phyloP scores from a whole-genome alignment of 2,329 filamentous ascomycete genomes.

The Chalaropsis thielavioides region DNA sequence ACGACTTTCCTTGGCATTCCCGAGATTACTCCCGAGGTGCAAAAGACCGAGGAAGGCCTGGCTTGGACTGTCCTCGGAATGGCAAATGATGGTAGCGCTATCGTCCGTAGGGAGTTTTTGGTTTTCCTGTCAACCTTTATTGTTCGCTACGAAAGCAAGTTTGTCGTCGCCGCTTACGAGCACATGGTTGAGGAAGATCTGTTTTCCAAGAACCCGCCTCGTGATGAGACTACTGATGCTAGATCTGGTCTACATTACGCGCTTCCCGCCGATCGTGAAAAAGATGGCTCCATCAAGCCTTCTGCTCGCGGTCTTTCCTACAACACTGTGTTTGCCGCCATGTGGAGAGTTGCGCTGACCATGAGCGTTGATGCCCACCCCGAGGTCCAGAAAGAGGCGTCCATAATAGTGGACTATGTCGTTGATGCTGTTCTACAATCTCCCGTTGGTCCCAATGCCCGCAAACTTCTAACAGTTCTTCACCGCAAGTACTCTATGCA shows the following conservation, averaged over 20 bases:
- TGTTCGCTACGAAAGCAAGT: slow-evolving; percentile 79
- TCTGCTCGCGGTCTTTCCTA: slow-evolving; percentile 51
- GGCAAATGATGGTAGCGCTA: slow-evolving; percentile 82
- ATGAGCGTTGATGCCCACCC: slow-evolving; percentile 89
- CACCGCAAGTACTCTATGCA: slow-evolving; percentile 36
- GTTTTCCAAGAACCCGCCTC: slow-evolving; percentile 42
- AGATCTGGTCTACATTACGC: slow-evolving; percentile 51
- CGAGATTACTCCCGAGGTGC: slow-evolving; percentile 80
- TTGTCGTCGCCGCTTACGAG: slow-evolving; percentile 82
- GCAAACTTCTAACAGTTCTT: slow-evolving; percentile 61
- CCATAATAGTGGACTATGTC: slow-evolving; percentile 72
- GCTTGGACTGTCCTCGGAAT: slow-evolving; percentile 81
- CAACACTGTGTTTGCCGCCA: slow-evolving; percentile 81
- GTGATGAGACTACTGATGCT: slow-evolving; percentile 41
- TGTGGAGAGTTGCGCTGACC: slow-evolving; percentile 87
- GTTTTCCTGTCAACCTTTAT: slow-evolving; percentile 91
- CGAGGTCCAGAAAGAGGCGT: slow-evolving; percentile 76
- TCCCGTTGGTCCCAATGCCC: slow-evolving; percentile 54
- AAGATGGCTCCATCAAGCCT: slow-evolving; percentile 43
- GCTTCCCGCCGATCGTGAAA: slow-evolving; percentile 39
- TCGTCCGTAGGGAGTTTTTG: slow-evolving; percentile 84
- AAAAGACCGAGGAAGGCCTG: slow-evolving; percentile 78
- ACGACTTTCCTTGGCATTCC: slow-evolving; percentile 90
- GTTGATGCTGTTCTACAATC: slow-evolving; percentile 67
- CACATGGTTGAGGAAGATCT: slow-evolving; percentile 74